phyloP scores from a whole-genome alignment of 768 basidiomycete species.

The Pleurotus giganteus region DNA sequence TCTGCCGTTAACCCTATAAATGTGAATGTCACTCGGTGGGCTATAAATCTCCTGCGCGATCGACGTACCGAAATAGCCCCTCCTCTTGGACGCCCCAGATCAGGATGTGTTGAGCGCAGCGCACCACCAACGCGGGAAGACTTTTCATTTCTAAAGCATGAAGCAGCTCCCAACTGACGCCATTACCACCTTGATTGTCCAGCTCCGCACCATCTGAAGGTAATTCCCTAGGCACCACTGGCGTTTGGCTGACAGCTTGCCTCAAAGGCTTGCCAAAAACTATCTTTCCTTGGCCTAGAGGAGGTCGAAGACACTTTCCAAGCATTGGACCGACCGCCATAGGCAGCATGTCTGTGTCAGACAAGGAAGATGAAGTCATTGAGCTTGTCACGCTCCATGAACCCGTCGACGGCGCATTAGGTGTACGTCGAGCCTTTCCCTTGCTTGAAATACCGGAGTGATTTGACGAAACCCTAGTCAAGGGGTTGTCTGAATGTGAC shows the following conservation, averaged over 20 bases:
- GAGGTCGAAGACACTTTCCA: slow-evolving; percentile 56
- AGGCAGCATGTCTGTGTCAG: slow-evolving; percentile 47
- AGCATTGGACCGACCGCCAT: slow-evolving; percentile 45
- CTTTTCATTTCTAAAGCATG: slow-evolving; percentile 45
- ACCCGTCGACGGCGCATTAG: slow-evolving; percentile 54
- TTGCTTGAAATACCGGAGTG: slow-evolving; percentile 26
- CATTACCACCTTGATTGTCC: slow-evolving; percentile 14
- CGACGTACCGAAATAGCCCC: slow-evolving; percentile 75
- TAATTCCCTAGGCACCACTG: slow-evolving; percentile 32
- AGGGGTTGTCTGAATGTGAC: slow-evolving; percentile 24
- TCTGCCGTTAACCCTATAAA: slow-evolving; percentile 73
- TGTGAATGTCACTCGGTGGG: slow-evolving; percentile 12
- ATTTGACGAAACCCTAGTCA: slow-evolving; percentile 39
- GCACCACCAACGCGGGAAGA: slow-evolving; percentile 74
- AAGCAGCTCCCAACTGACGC: slow-evolving; percentile 20
- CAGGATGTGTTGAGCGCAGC: slow-evolving; percentile 81
- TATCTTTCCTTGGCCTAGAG: slow-evolving; percentile 38
- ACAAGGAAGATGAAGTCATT: slow-evolving; percentile 39
- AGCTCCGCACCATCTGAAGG: slow-evolving; percentile 10
- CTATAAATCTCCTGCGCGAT: neutral
- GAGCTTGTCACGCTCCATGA: slow-evolving; percentile 53
- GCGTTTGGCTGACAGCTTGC: slow-evolving; percentile 55
- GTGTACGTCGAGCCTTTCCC: slow-evolving; percentile 48
- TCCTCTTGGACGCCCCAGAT: slow-evolving; percentile 86
- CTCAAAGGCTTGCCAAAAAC: slow-evolving; percentile 68